These are phyloP conservation scores for Verticillium zaregamsianum DNA, from an alignment of 2,329 filamentous ascomycete species.

Conservation along the genomic window DNA sequence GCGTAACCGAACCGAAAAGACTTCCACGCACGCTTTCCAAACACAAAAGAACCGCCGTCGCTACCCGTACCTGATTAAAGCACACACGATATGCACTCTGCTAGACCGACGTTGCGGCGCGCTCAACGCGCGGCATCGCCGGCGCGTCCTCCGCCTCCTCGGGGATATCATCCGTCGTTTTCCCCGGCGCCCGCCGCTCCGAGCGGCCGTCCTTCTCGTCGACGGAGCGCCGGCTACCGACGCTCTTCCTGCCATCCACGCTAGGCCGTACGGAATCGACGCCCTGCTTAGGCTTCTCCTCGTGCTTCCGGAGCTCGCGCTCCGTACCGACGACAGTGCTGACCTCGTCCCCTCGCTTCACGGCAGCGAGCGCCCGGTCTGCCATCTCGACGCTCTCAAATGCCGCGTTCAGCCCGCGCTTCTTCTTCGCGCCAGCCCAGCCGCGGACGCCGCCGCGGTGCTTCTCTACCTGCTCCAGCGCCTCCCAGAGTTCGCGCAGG, in stretches of 20 bases:
- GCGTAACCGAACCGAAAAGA: background rate
- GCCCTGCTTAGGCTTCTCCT: constrained; percentile 13
- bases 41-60: background rate
- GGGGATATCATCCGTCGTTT: constrained; percentile 1
- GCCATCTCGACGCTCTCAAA: constrained; percentile 48
- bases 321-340: constrained; percentile 24
- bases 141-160: background rate
- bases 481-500: constrained; percentile 33
- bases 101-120: background rate
- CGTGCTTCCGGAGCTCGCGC: constrained; percentile 15
- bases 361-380: constrained; percentile 37
- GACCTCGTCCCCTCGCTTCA: constrained; percentile 38
- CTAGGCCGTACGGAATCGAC: background rate
- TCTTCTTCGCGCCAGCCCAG: constrained; percentile 27
- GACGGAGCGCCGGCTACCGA: background rate
- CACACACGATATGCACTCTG: background rate
- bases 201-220: background rate
- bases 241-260: background rate
- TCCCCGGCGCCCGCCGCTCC: background rate
- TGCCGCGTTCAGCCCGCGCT: constrained; percentile 35
- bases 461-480: constrained; percentile 28
- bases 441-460: constrained; percentile 25
- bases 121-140: background rate
- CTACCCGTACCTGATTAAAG: background rate
- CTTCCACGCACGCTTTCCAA: background rate